phyloP scores from a whole-genome alignment of 2,329 filamentous ascomycete genomes.

The Colletotrichum limetticola region DNA sequence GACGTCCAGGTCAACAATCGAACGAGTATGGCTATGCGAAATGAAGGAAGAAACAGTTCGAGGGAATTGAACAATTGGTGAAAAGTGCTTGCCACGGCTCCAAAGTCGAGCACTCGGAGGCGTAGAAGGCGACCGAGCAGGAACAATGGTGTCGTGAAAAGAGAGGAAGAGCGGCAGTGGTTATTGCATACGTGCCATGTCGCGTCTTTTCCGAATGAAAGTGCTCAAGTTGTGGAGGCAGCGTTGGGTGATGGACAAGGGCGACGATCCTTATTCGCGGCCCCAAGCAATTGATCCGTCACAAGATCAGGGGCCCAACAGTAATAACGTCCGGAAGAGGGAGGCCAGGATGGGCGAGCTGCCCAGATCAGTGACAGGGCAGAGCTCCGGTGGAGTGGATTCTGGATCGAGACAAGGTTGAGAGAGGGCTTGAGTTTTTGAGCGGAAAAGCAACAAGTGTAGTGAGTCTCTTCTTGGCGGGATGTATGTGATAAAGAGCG shows the following conservation, averaged over 20 bases:
- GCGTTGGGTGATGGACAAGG: constrained; percentile 28
- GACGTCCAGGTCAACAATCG: constrained; percentile 14
- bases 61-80: background rate
- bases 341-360: constrained; percentile 8
- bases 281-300: constrained; percentile 32
- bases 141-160: constrained; percentile 16
- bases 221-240: constrained; percentile 24
- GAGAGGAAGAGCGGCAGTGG: constrained; percentile 24
- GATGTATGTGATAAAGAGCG: constrained; percentile 26
- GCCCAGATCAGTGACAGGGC: constrained; percentile 2
- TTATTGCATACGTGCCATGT: constrained; percentile 34
- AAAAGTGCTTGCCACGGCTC: constrained; percentile 19
- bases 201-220: constrained; percentile 28
- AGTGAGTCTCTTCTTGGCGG: constrained; percentile 16
- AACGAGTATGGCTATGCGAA: background rate
- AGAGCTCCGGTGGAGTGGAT: constrained; percentile 21
- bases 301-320: constrained; percentile 23
- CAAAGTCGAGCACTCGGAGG: constrained; percentile 13
- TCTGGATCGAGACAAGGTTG: constrained; percentile 14
- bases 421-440: constrained; percentile 1
- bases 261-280: constrained; percentile 35
- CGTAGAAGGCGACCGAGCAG: constrained; percentile 21
- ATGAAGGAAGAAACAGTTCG: constrained; percentile 6
- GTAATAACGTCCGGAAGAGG: constrained; percentile 18
- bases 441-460: constrained; percentile 29